Base-by-base conservation (phyloP, 2,329 filamentous ascomycete species). In the Cyphellophora attinorum region DNA sequence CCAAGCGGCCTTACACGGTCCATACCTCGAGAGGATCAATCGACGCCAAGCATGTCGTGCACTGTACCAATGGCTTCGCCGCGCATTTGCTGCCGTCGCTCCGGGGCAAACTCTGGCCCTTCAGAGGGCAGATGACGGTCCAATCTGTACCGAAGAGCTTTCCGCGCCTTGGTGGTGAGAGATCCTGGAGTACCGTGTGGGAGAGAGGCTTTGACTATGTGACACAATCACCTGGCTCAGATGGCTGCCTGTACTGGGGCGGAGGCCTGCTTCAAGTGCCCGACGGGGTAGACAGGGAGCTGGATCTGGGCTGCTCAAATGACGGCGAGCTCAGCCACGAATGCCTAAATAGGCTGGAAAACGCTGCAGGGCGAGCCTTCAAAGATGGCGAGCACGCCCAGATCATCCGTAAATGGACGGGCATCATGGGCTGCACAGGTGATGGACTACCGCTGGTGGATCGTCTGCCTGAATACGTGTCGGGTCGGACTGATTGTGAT, bases 121-220 rank as follows among this genome's bases (percentile, higher is more conserved):
- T 59, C 12, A 56, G 61, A 19, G 61, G 59, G 1, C 57, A 58
- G 4, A 67, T 68, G 63, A 60, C 60, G 3, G 57, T 59, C 3
- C 63, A 65, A 39, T 48, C 51, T 16, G 50, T 57, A 1, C 42
- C 42, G 1, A 18, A 35, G 4, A 28, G 38, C 4, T 43, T 56
- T n/a, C 36, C 49, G 2, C 50, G 52, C 6, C 39, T 47, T 10
- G 49, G 49, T 8, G 45, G 39, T 4, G 34, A 41, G 40, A 34
- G 53, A 45, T 15, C 35, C 29, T 13, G 40, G 40, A 41, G 40
- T 27, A 31, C 38, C 5, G 38, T 40, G 8, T 43, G 35, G 34
- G 37, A 34, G 10, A 30, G 13, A 35, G 42, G 42, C n/a, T 45
- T 43, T 27, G 42, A 45, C 33, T 45, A 45, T 29, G 40, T 45